Evolutionary conservation across 176 grass and related monocot genomes (phyloP).

Genomic region (Phoenix roebelenii): DNA sequence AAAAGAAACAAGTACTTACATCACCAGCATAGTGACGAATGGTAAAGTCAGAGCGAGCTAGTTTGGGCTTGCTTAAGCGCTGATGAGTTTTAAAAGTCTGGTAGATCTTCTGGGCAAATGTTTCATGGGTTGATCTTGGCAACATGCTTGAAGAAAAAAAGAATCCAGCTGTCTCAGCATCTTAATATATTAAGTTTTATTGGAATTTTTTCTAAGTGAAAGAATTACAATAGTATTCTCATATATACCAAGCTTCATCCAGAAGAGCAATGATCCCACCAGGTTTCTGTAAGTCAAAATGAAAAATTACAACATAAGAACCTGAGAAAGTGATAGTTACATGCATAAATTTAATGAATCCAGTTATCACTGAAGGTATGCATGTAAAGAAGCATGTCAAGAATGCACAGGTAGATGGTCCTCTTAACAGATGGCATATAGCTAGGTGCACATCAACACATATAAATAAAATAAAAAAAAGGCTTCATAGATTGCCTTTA

Average conservation of each 20-base stretch:
- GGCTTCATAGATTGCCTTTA: no score
- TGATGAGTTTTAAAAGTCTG: slow-evolving; percentile 74
- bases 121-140: slow-evolving; percentile 89
- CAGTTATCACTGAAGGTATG: no score
- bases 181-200: no score
- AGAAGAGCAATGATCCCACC: slow-evolving; percentile 92
- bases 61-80: slow-evolving; percentile 84
- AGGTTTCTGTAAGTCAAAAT: slow-evolving; percentile 62
- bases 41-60: slow-evolving; percentile 85
- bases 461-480: no score
- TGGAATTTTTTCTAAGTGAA: no score
- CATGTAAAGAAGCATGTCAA: no score
- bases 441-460: no score
- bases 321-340: no score
- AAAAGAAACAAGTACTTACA: slow-evolving; percentile 43
- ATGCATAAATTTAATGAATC: no score
- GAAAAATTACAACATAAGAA: slow-evolving; percentile 25
- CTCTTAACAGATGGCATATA: no score
- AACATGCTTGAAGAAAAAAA: slow-evolving; percentile 47
- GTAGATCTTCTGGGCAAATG: slow-evolving; percentile 91
- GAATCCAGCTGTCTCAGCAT: no score
- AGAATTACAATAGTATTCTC: background rate
- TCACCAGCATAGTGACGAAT: slow-evolving; percentile 92
- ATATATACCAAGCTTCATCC: slow-evolving; percentile 85
- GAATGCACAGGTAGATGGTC: no score